Percentiles rank a stretch among this genome's conserved stretches.
These are phyloP conservation scores for Maudiozyma serrabonitensis DNA, from an alignment of 805 yeast species.

Conservation along the genomic window DNA sequence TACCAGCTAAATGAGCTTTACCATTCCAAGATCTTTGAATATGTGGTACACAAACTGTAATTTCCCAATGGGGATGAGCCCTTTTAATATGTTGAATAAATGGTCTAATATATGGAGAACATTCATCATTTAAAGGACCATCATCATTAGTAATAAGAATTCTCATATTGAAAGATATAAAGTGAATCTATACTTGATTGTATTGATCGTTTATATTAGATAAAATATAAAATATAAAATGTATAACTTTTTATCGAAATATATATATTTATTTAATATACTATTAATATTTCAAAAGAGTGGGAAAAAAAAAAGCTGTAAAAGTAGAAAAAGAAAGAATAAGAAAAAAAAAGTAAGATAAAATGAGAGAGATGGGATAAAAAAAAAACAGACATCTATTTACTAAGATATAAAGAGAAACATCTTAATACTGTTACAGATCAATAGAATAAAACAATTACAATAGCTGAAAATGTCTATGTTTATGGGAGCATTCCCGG, in stretches of 20 bases:
- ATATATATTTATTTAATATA: too few relatives aligned
- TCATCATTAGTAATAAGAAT: constrained; percentile 80
- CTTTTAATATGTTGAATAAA: constrained; percentile 59
- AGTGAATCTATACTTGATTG: too few relatives aligned
- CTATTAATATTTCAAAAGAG: background rate
- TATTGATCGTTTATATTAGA: too few relatives aligned
- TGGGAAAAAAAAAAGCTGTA: background rate
- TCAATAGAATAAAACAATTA: background rate
- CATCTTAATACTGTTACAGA: background rate
- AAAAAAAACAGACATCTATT: too few relatives aligned
- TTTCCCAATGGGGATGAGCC: constrained; percentile 65
- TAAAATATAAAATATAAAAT: too few relatives aligned
- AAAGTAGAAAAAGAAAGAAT: background rate
- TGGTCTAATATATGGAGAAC: constrained; percentile 79
- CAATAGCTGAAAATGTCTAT: constrained; percentile 42
- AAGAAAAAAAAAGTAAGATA: too few relatives aligned
- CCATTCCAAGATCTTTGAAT: constrained; percentile 93
- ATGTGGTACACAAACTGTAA: constrained; percentile 73
- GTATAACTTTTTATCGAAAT: too few relatives aligned
- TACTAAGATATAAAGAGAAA: too few relatives aligned
- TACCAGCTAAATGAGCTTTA: constrained; percentile 88
- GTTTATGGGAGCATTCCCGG: constrained; percentile 38
- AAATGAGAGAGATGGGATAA: background rate
- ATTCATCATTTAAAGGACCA: constrained; percentile 75
- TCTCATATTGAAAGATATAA: constrained; percentile 35